phyloP scores from a whole-genome alignment of 495 filamentous ascomycete genomes.

The Hamigera avellanea region DNA sequence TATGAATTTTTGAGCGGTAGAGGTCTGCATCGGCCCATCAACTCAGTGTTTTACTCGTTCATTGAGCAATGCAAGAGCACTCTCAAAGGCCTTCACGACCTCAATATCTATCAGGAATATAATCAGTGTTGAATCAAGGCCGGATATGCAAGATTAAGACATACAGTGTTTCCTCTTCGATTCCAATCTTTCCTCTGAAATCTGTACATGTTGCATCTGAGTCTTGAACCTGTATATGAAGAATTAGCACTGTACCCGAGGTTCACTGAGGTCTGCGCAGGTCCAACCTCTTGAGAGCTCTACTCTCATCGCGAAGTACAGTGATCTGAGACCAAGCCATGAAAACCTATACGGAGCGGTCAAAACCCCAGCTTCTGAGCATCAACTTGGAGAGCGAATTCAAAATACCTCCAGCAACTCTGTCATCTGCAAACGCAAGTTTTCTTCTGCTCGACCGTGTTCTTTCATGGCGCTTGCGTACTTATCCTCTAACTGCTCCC shows the following conservation, averaged over 20 bases:
- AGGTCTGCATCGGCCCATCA: too few relatives aligned
- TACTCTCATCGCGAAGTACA: conserved; percentile 53
- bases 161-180: conserved; percentile 66
- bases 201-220: conserved; percentile 59
- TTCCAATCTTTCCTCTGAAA: conserved; percentile 52
- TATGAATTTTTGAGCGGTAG: too few relatives aligned
- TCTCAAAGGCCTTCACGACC: conserved; percentile 74
- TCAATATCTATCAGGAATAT: conserved; percentile 43
- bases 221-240: conserved; percentile 53
- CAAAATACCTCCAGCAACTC: conserved; percentile 44
- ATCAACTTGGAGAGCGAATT: not conserved
- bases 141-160: conserved; percentile 7
- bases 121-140: not conserved
- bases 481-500: conserved; percentile 53
- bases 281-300: conserved; percentile 53
- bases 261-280: too few relatives aligned
- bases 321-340: conserved; percentile 56
- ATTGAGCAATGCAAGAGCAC: conserved; percentile 56
- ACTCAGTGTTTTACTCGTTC: conserved; percentile 13
- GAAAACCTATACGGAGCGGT: conserved; percentile 42
- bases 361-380: not conserved
- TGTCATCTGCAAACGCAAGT: conserved; percentile 52
- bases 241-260: too few relatives aligned
- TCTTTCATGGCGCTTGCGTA: conserved; percentile 50
- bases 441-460: conserved; percentile 46